phyloP scores from a whole-genome alignment of 306 rosid genomes.

The Coriaria nepalensis region DNA sequence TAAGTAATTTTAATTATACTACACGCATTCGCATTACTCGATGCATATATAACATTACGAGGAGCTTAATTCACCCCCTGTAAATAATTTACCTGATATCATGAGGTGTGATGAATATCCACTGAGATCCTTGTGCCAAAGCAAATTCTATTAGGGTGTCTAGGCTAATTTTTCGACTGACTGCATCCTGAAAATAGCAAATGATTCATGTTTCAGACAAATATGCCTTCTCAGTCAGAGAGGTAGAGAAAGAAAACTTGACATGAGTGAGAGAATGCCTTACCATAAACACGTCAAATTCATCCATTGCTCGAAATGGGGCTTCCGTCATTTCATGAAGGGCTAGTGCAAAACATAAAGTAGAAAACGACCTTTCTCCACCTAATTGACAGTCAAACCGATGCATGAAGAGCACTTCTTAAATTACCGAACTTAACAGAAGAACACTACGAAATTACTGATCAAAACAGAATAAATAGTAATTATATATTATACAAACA shows the following conservation, averaged over 20 bases:
- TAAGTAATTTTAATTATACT: too few species aligned
- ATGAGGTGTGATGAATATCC: conserved; percentile 91
- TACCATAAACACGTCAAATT: conserved; percentile 97
- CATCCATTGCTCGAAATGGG: conserved; percentile 95
- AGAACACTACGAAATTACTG: too few species aligned
- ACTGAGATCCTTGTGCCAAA: conserved; percentile 74
- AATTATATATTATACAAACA: too few species aligned
- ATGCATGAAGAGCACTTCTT: too few species aligned
- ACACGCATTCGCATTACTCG: too few species aligned
- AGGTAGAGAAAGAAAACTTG: neutral
- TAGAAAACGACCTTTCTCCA: conserved; percentile 93
- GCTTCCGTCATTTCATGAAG: conserved; percentile 95
- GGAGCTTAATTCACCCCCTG: too few species aligned
- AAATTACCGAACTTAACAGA: too few species aligned
- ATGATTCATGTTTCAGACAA: neutral
- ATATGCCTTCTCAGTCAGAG: too few species aligned
- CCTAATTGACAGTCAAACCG: conserved; percentile 28
- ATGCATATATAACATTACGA: too few species aligned
- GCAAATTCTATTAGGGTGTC: conserved; percentile 85
- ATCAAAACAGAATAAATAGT: too few species aligned
- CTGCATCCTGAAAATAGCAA: conserved; percentile 58
- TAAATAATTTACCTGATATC: conserved; percentile 51
- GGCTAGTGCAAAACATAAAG: conserved; percentile 81
- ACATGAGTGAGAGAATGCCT: conserved; percentile 1
- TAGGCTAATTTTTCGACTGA: conserved; percentile 83